These are phyloP conservation scores for Starmera dryadoides DNA, from an alignment of 805 yeast genomes.

Conservation along the genomic window DNA sequence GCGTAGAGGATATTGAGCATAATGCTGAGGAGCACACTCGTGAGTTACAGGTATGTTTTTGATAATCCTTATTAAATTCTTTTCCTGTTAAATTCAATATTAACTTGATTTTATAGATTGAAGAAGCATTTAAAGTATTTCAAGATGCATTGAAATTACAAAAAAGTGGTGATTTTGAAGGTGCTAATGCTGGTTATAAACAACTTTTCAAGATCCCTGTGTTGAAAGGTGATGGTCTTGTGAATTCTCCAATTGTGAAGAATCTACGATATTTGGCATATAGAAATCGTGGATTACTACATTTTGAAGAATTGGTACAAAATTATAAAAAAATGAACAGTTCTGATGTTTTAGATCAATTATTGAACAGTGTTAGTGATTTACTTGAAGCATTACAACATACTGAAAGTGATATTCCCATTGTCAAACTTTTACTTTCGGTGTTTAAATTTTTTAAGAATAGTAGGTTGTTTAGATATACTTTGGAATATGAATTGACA, in stretches of 20 bases:
- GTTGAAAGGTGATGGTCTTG: constrained; percentile 37
- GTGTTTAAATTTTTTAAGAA: constrained; percentile 44
- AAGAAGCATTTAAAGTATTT: constrained; percentile 73
- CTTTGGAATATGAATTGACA: constrained; percentile 52
- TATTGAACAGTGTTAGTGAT: constrained; percentile 43
- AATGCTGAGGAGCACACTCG: constrained; percentile 87
- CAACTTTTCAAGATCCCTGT: constrained; percentile 65
- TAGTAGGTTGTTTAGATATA: constrained; percentile 41
- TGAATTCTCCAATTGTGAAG: constrained; percentile 59
- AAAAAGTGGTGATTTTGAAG: constrained; percentile 36
- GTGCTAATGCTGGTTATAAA: constrained; percentile 50
- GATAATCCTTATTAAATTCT: not conserved
- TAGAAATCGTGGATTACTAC: constrained; percentile 75
- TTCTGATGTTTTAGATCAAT: constrained; percentile 3
- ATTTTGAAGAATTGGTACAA: constrained; percentile 32
- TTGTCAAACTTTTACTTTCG: constrained; percentile 42
- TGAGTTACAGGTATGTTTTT: constrained; percentile 60
- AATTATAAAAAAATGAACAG: constrained; percentile 1
- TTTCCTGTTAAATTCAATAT: not conserved
- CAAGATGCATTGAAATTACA: constrained; percentile 65
- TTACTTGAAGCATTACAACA: constrained; percentile 57
- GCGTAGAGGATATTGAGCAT: constrained; percentile 57
- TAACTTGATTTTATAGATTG: constrained; percentile 31
- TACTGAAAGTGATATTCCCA: constrained; percentile 56
- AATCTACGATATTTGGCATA: constrained; percentile 69